Percentiles rank a stretch among this genome's conserved stretches.
Conservation (phyloP, 768 basidiomycete species). For the Podaxis sp. region DNA sequence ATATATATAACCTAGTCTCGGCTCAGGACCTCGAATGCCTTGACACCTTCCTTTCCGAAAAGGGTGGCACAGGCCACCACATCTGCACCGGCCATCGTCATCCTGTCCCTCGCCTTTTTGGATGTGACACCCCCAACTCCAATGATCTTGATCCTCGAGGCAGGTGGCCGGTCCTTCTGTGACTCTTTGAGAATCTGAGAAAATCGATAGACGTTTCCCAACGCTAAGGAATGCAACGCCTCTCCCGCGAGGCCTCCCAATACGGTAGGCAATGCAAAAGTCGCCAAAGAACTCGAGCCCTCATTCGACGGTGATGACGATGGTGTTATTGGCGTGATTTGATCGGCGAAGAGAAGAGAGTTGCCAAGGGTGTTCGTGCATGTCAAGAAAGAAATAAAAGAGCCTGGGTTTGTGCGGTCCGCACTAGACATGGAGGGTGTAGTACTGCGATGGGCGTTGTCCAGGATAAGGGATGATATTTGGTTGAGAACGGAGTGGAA, state of each 20-base stretch:
- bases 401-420: slow-evolving; percentile 1
- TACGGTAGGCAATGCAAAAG: slow-evolving; percentile 59
- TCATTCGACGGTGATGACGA: neutral
- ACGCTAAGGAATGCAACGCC: slow-evolving; percentile 64
- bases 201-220: slow-evolving; percentile 75
- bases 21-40: slow-evolving; percentile 42
- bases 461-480: slow-evolving; percentile 42
- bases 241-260: slow-evolving; percentile 79
- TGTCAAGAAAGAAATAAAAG: slow-evolving; percentile 68
- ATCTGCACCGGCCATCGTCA: slow-evolving; percentile 70
- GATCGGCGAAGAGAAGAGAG: slow-evolving; percentile 57
- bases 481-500: slow-evolving; percentile 50
- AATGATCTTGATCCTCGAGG: slow-evolving; percentile 49
- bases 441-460: slow-evolving; percentile 16
- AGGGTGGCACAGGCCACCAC: slow-evolving; percentile 60
- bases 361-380: slow-evolving; percentile 81
- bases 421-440: neutral
- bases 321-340: slow-evolving; percentile 25
- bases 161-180: slow-evolving; percentile 17
- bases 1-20: slow-evolving; percentile 11
- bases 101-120: slow-evolving; percentile 53
- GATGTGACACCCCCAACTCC: slow-evolving; percentile 82
- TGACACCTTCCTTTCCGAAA: slow-evolving; percentile 49
- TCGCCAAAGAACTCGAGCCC: neutral
- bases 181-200: slow-evolving; percentile 37